Evolutionary conservation across 176 grass and related monocot genomes (phyloP), one percentile per base, ranked within the genome.

Genomic region (Dendrocalamus sinicus): DNA sequence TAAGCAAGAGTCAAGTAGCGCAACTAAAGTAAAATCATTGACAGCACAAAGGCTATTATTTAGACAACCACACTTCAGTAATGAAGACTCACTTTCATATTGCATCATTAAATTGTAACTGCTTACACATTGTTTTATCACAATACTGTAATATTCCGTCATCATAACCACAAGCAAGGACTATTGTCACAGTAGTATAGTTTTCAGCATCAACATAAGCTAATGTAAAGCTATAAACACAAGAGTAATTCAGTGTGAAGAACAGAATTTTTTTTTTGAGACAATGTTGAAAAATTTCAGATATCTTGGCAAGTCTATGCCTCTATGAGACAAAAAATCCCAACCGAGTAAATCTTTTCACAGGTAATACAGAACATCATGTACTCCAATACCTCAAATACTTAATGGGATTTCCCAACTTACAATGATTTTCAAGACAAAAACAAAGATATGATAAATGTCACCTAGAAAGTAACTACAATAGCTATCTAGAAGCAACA

Each of bases 381-480:
- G 40, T 51, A 70, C 28, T 83, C 72, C 73, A 77, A 51, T 72
- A 70, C 72, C 63, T 61, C 62, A 85, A 35, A 67, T n/a, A 48
- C 48, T 82, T 76, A 60, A 82, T 24, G 52, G 68, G 41, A 82
- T 82, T 70, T 83, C 86, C 26, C 64, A 71, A 44, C 28, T 83
- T 88, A 83, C 86, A 88, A 83, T 64, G 35, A 78, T 61, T 53
- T 70, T 83, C 64, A 71, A 71, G 67, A 77, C 17, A 76, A 73
- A 44, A 78, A 55, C 32, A 86, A 86, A 55, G 1, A 80, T 50
- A 80, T 48, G 48, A 52, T 62, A 26, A 73, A 57, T 68, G 86
- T 72, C 52, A 71, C 59, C 26, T 10, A 74, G 24, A 76, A 85
- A 76, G 13, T 43, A 83, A n/a, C n/a, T n/a, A n/a, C n/a, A n/a